These are phyloP conservation scores for Bretschneidera sinensis DNA, from an alignment of 345 rosid species.

Conservation along the genomic window DNA sequence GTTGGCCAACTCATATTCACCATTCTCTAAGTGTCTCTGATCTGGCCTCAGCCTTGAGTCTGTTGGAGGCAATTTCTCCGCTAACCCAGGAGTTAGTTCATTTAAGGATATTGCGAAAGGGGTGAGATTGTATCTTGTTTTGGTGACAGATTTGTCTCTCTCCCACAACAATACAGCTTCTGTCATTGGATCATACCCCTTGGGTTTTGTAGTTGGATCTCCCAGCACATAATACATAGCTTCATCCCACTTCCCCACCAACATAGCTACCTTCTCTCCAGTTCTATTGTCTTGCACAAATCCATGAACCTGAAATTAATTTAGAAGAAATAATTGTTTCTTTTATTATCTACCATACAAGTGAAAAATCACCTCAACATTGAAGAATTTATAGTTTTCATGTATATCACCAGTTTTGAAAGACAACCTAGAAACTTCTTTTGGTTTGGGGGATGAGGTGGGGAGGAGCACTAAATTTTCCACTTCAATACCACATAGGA, in stretches of 20 bases:
- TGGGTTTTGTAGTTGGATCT: conserved; percentile 83
- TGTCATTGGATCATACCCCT: conserved; percentile 94
- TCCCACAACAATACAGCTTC: conserved; percentile 97
- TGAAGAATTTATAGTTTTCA: not conserved
- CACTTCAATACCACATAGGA: no score
- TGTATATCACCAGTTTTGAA: not conserved
- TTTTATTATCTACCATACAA: not conserved
- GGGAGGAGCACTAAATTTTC: no score
- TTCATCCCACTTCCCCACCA: conserved; percentile 99
- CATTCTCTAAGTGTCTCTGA: conserved; percentile 88
- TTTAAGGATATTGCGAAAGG: conserved; percentile 91
- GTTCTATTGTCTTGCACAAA: conserved; percentile 94
- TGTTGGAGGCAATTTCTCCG: conserved; percentile 82
- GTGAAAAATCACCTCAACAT: not conserved
- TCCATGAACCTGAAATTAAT: conserved; percentile 71
- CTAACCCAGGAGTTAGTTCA: conserved; percentile 72
- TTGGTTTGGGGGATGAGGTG: no score
- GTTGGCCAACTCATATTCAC: conserved; percentile 92
- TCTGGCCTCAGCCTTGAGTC: conserved; percentile 98
- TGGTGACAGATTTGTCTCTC: conserved; percentile 62
- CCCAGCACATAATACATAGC: conserved; percentile 94
- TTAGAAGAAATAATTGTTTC: not conserved
- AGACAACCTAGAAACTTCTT: no score
- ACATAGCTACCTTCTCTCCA: conserved; percentile 93
- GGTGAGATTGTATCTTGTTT: conserved; percentile 93